These are phyloP conservation scores for Magnusiomyces paraingens DNA, from an alignment of 1,139 yeast species.

Conservation along the genomic window DNA sequence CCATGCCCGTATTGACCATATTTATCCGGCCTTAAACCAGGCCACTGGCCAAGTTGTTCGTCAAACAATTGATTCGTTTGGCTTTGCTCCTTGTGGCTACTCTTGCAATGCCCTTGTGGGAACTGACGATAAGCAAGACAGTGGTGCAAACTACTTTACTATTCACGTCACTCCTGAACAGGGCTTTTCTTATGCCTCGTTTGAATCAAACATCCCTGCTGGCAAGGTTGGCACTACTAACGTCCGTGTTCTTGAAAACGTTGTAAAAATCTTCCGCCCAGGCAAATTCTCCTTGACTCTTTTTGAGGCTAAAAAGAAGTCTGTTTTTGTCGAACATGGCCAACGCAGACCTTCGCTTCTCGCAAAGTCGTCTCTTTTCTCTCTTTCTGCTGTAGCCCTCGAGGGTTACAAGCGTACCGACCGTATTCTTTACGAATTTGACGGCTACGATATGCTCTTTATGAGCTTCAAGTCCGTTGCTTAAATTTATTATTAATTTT, in stretches of 20 bases:
- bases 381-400: slow-evolving; percentile 23
- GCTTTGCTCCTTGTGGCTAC: slow-evolving; percentile 94
- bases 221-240: slow-evolving; percentile 41
- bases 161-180: slow-evolving; percentile 90
- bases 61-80: slow-evolving; percentile 64
- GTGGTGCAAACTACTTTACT: slow-evolving; percentile 66
- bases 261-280: slow-evolving; percentile 65
- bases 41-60: slow-evolving; percentile 10
- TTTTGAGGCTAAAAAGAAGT: slow-evolving; percentile 35
- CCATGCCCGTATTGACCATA: slow-evolving; percentile 50
- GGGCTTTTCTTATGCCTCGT: slow-evolving; percentile 94
- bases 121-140: slow-evolving; percentile 14
- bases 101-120: slow-evolving; percentile 72
- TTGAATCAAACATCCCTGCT: slow-evolving; percentile 76
- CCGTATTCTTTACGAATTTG: slow-evolving; percentile 63
- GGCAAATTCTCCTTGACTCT: slow-evolving; percentile 70
- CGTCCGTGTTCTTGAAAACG: slow-evolving; percentile 45
- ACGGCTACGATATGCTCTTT: slow-evolving; percentile 44
- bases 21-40: slow-evolving; percentile 41
- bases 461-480: slow-evolving; percentile 30
- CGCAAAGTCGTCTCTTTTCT: slow-evolving; percentile 3
- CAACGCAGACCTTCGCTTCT: not conserved
- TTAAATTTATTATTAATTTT: not conserved
- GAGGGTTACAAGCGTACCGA: slow-evolving; percentile 61
- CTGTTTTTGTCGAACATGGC: not conserved